Base-by-base conservation (phyloP, 2,329 filamentous ascomycete genomes). In the Didymella segeticola region DNA sequence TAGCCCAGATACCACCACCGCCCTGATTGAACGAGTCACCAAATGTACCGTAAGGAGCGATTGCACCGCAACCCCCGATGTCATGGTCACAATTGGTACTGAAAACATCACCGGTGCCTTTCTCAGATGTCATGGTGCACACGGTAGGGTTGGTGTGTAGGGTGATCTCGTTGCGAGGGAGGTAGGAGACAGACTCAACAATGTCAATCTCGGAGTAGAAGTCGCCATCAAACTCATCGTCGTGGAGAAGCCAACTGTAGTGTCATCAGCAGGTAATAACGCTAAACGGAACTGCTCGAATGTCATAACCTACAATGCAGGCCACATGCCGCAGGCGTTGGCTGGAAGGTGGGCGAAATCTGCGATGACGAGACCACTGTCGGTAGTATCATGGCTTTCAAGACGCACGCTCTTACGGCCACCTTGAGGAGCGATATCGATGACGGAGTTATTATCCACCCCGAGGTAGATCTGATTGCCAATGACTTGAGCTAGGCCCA, bases 1-100 rank as follows among this genome's bases (percentile, higher is more conserved):
- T 74, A 1, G 79, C 81, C 59, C 81, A 79, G 1, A 83, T 67
- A 43, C 80, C 81, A 12, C 82, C 81, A 60, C 42, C 37, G 5
- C 36, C 27, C 23, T 30, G 23, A 11, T 84, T 72, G 53, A 64
- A 60, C 9, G 37, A 27, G 4, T 56, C 31, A 9, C 63, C 63
- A 34, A 68, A 63, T 2, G 60, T 56, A 31, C 57, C 59, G 7
- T 49, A 31, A 6, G 45, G 43, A 5, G 50, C 59, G 20, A 20
- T 47, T 15, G 57, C 54, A 15, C 50, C 48, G 27, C 64, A 68
- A 15, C 64, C 60, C 5, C 56, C 23, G 10, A 12, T 15, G 11
- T 36, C 27, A 23, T 30, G 43, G 14, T 37, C 27, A 20, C 43
- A 41, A 15, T 37, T 36, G n/a, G 49, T 53, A 2, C 37, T 34